Conservation (phyloP, 225 moss, liverwort and hornwort genomes). For the Ulota crispa region DNA sequence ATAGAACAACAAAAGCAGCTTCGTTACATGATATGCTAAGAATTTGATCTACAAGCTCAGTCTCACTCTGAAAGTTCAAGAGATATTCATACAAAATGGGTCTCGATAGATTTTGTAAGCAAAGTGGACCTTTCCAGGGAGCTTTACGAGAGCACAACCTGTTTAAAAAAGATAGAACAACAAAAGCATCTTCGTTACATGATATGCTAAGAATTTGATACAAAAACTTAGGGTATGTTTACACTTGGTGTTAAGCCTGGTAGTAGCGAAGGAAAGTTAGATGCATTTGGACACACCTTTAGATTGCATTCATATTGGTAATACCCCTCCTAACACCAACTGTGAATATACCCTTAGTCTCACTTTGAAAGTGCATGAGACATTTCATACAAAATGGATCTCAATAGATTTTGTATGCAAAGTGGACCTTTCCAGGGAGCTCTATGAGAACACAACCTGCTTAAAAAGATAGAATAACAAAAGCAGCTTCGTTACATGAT, state of each 20-base stretch:
- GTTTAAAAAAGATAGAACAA: background rate
- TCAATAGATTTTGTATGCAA: background rate
- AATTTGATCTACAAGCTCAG: too few relatives aligned
- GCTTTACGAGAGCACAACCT: slow-evolving; percentile 24
- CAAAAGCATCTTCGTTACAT: background rate
- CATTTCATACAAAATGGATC: background rate
- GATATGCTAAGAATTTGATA: background rate
- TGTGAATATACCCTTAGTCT: too few relatives aligned
- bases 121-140: background rate
- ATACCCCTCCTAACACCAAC: too few relatives aligned
- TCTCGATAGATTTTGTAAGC: background rate
- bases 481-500: background rate
- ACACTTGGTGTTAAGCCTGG: too few relatives aligned
- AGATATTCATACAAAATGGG: background rate
- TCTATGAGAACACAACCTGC: slow-evolving; percentile 27
- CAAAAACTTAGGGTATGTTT: too few relatives aligned
- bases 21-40: background rate
- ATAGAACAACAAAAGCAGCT: background rate
- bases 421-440: too few relatives aligned
- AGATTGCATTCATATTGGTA: too few relatives aligned
- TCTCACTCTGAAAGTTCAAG: background rate
- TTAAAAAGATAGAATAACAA: background rate
- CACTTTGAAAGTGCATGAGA: background rate
- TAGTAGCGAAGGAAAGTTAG: too few relatives aligned
- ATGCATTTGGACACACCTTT: too few relatives aligned